phyloP scores from a whole-genome alignment of 1,139 yeast species.

The Yamadazyma atmosphaerica region DNA sequence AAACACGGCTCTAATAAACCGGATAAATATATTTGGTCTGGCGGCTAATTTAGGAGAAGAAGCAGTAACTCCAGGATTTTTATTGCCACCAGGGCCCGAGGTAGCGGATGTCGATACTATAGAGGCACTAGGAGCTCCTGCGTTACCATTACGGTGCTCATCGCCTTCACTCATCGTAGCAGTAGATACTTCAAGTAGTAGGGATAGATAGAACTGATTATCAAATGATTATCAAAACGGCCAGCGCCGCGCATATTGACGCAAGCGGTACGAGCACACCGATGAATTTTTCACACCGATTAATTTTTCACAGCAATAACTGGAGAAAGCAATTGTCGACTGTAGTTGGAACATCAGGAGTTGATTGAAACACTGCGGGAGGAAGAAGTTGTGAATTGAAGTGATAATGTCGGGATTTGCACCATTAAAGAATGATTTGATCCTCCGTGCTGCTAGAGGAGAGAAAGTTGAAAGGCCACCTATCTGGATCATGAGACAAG shows the following conservation, averaged over 20 bases:
- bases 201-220: background rate
- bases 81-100: background rate
- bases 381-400: too few species aligned
- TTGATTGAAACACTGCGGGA: too few species aligned
- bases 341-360: too few species aligned
- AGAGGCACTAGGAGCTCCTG: conserved; percentile 5
- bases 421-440: conserved; percentile 80
- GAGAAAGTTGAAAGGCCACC: conserved; percentile 96
- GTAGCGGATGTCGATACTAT: conserved; percentile 4
- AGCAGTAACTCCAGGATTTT: background rate
- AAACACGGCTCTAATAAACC: conserved; percentile 33
- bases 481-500: conserved; percentile 96
- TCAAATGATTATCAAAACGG: background rate
- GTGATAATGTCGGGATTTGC: conserved; percentile 50
- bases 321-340: too few species aligned
- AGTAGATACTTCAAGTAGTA: background rate
- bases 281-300: background rate
- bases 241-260: background rate
- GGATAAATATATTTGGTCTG: conserved; percentile 15
- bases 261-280: background rate
- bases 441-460: conserved; percentile 79
- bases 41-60: too few species aligned
- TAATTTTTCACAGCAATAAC: background rate
- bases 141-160: background rate
- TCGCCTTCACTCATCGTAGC: conserved; percentile 6